Base-by-base conservation (phyloP, 2,329 filamentous ascomycete genomes). In the Aureobasidium uvarum region DNA sequence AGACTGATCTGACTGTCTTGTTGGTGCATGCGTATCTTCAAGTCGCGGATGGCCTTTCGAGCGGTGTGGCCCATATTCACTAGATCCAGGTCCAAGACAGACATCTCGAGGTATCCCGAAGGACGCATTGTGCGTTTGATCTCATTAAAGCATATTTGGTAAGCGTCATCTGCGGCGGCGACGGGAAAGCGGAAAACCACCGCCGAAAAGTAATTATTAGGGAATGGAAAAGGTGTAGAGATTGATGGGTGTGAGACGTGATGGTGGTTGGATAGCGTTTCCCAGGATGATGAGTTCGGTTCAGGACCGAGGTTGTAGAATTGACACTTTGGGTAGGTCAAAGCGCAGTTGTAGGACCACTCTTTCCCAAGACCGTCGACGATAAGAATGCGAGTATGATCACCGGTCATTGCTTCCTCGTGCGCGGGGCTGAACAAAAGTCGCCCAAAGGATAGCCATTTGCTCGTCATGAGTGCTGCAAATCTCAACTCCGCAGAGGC, bases 311-410 rank as follows among this genome's bases (percentile, higher is more conserved):
- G 81, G 72, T 93, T 92, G 79, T 91, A 94, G 68, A 95, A 89
- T 1, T 86, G 88, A 0, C 88, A 88, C 0, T 82, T 81, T 0
- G 89, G 88, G 69, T 94, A 94, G 0, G 89, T 92, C 72, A 93
- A 86, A 7, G 91, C 89, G 23, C 90, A 90, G 70, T 92, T 94
- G 74, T 91, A 93, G 0, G 90, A 93, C 91, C 91, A 95, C 73
- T 95, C 91, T 72, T 92, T 93, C n/a, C 91, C 91, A 36, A 95
- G 86, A 5, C 91, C 91, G 77, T 95, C 91, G 65, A 95, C 83
- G 20, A 95, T 88, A 3, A 95, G 81, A 31, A 95, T 86, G 80
- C 88, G 64, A 78, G 84, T 78, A 82, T 89, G 77, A 75, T 73
- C 81, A 0, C 82, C 78, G 20, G 84, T 79, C 45, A 85, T 77